Evolutionary conservation across 192 early-diverging fungal genomes (phyloP), one percentile per base, ranked within the genome.

Genomic region (Powellomyces hirtus): DNA sequence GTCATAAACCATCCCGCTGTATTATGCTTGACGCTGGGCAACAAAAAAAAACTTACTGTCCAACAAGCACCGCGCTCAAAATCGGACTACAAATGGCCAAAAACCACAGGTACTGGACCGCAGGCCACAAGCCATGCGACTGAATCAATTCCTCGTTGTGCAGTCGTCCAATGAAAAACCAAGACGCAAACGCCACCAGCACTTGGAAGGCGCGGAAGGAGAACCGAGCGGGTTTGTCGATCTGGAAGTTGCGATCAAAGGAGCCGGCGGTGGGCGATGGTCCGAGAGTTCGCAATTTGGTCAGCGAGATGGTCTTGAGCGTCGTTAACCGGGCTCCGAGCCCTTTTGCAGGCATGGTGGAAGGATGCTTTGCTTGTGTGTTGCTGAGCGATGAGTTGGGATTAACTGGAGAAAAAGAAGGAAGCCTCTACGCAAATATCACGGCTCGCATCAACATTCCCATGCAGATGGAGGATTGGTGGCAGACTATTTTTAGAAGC

Each of bases 191-290:
- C 11, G 67, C 46, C 16, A 75, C 57, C 6, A 72, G 65, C 38
- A 67, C 46, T 42, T 79, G 71, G 68, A 79, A 79, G 30, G 62
- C 55, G 18, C 74, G 44, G 36, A 50, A 63, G 36, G 74, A 68
- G 62, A 79, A 79, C 4, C 78, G 66, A 27, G 56, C 64, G 29
- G 60, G 53, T 59, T 79, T 79, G 40, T 75, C 74, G 49, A 79
- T 79, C 10, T 66, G 45, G 55, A 73, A 79, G 65, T 79, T 77
- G 37, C 56, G 68, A 68, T 75, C 63, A 53, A 75, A 75, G 2
- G 62, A 64, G 40, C 46, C 62, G 18, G 42, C 62, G 42, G 40
- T 64, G 20, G 62, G 44, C 16, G 53, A 33, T 5, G 65, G 53
- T 1, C 65, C 49, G 6, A 67, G 65, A 10, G 52, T 36, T 30